phyloP scores from a whole-genome alignment of 345 rosid species.

The Eucalyptus tenuipes region DNA sequence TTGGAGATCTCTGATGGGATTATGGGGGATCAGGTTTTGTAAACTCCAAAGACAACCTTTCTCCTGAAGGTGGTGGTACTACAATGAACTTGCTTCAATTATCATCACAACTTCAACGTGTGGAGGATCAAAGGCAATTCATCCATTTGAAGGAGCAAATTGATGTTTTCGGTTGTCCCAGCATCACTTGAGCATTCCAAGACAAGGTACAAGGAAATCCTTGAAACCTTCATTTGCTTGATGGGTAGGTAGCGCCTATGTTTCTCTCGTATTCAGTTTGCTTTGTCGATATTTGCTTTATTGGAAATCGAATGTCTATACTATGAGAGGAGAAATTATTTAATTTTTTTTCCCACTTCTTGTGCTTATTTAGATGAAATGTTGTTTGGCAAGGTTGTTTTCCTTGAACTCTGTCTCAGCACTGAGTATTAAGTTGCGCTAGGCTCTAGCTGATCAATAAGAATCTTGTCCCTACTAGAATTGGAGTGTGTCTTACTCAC shows the following conservation, averaged over 20 bases:
- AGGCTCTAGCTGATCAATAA: background rate
- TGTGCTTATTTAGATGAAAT: background rate
- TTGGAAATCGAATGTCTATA: background rate
- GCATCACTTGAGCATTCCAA: too few species aligned
- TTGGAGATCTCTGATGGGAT: constrained; percentile 7
- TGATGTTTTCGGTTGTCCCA: too few species aligned
- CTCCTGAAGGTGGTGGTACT: too few species aligned
- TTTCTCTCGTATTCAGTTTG: background rate
- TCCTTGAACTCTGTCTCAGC: background rate
- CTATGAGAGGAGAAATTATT: background rate
- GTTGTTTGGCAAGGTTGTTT: background rate
- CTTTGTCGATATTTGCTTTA: background rate
- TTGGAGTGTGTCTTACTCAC: background rate
- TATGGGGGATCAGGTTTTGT: constrained; percentile 9
- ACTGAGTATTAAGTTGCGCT: background rate
- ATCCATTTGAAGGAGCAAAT: too few species aligned
- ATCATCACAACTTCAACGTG: too few species aligned
- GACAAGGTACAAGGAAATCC: too few species aligned
- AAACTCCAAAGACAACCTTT: background rate
- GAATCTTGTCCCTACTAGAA: background rate
- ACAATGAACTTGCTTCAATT: too few species aligned
- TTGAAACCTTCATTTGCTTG: too few species aligned
- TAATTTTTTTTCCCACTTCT: background rate
- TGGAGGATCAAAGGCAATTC: too few species aligned
- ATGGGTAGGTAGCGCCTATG: too few species aligned